phyloP scores from a whole-genome alignment of 768 basidiomycete genomes.

The Cystobasidium onofrii region DNA sequence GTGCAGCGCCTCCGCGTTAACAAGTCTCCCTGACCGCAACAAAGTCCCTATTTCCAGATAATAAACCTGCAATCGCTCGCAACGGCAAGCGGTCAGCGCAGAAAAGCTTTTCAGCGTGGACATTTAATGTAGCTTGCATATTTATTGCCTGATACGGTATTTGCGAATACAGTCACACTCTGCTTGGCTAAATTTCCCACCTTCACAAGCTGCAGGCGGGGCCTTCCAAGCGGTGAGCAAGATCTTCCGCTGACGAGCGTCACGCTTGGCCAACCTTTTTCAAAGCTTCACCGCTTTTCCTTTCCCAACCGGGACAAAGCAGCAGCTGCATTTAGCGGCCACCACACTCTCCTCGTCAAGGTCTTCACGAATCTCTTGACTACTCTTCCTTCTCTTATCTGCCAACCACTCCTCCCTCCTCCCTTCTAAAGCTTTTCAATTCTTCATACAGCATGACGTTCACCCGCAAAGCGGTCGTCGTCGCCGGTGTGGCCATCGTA shows the following conservation, averaged over 20 bases:
- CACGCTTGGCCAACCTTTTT: not conserved
- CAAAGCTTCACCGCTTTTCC: not conserved
- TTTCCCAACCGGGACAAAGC: not conserved
- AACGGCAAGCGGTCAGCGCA: no score
- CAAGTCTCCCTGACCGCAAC: not conserved
- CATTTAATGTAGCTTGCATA: not conserved
- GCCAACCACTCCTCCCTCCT: not conserved
- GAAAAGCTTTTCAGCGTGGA: no score
- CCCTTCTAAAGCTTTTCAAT: not conserved
- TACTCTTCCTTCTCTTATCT: not conserved
- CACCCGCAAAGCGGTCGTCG: not conserved
- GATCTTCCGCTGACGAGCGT: not conserved
- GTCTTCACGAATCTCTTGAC: no score
- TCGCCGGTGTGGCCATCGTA: not conserved
- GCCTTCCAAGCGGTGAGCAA: no score
- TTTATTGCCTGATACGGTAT: not conserved
- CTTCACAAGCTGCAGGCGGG: no score
- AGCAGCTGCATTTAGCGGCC: not conserved
- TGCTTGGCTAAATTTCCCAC: no score
- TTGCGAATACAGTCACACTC: no score
- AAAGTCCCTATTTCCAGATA: not conserved
- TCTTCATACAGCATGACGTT: not conserved
- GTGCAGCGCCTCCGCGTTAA: not conserved
- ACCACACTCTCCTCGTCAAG: no score
- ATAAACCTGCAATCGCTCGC: no score